phyloP scores from a whole-genome alignment of 164 flowering plant species.

The Akebia trifoliata region DNA sequence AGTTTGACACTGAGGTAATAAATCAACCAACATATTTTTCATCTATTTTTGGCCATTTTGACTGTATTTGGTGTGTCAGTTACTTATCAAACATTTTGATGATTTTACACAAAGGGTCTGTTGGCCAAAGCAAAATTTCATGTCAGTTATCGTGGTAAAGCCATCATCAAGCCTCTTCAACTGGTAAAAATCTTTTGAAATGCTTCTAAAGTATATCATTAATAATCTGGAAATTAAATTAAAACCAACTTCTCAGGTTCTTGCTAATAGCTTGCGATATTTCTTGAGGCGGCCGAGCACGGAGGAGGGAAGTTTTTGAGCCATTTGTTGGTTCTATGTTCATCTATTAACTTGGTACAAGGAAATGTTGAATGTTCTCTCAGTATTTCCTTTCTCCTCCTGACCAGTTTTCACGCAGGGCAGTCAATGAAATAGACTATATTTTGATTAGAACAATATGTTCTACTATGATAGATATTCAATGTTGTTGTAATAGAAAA shows the following conservation, averaged over 20 bases:
- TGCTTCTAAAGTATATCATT: not conserved
- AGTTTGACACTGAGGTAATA: constrained; percentile 93
- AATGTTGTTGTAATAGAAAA: not conserved
- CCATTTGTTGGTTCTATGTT: not conserved
- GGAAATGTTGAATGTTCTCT: not conserved
- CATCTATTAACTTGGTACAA: not conserved
- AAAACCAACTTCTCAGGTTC: constrained; percentile 48
- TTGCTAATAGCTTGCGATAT: constrained; percentile 83
- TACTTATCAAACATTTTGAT: not conserved
- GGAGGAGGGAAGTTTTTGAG: constrained; percentile 90
- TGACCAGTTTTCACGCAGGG: not conserved
- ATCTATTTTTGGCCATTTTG: not conserved
- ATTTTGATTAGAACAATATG: constrained; percentile 2
- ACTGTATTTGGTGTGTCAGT: not conserved
- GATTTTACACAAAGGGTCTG: constrained; percentile 52
- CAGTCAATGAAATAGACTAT: not conserved
- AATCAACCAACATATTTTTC: not conserved
- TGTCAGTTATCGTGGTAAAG: constrained; percentile 80
- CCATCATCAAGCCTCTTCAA: constrained; percentile 82
- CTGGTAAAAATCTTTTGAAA: constrained; percentile 41
- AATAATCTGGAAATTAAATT: not conserved
- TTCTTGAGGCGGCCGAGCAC: constrained; percentile 90
- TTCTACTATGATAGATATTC: not conserved
- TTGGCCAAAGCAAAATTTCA: constrained; percentile 96
- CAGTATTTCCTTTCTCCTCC: constrained; percentile 3